phyloP scores from a whole-genome alignment of 2,329 filamentous ascomycete genomes.

The Aspergillus caelatus region DNA sequence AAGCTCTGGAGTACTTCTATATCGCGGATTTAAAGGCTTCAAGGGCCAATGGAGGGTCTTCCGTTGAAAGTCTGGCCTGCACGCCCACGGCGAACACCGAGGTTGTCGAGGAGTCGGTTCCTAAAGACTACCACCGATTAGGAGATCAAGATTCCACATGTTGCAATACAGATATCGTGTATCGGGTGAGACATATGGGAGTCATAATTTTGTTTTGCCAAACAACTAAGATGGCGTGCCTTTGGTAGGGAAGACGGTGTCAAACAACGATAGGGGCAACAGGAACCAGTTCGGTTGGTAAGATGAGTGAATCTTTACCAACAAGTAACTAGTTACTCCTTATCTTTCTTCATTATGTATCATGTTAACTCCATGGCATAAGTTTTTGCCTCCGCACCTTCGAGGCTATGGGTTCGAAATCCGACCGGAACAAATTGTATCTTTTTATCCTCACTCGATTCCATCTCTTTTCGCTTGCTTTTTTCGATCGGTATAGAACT shows the following conservation, averaged over 20 bases:
- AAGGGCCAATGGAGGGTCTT: conserved; percentile 56
- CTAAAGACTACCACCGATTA: conserved; percentile 40
- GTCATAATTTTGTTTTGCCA: neutral
- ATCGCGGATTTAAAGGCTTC: conserved; percentile 48
- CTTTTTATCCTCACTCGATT: neutral
- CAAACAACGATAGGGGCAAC: no score
- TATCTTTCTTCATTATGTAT: no score
- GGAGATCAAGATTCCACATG: conserved; percentile 57
- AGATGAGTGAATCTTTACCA: no score
- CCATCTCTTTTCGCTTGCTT: neutral
- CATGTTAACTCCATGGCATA: neutral
- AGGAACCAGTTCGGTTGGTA: no score
- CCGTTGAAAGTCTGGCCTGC: conserved; percentile 61
- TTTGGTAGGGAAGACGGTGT: no score
- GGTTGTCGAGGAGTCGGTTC: conserved; percentile 46
- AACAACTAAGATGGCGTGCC: no score
- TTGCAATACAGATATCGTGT: conserved; percentile 67
- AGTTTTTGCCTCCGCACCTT: neutral
- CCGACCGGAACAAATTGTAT: neutral
- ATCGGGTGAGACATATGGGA: conserved; percentile 26
- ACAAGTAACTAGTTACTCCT: no score
- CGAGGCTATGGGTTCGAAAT: neutral
- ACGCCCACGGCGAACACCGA: conserved; percentile 66
- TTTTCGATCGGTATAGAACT: neutral
- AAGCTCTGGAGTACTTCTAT: no score